phyloP scores from a whole-genome alignment of 139 green algal species.

The Limnomonas spitsbergensis region DNA sequence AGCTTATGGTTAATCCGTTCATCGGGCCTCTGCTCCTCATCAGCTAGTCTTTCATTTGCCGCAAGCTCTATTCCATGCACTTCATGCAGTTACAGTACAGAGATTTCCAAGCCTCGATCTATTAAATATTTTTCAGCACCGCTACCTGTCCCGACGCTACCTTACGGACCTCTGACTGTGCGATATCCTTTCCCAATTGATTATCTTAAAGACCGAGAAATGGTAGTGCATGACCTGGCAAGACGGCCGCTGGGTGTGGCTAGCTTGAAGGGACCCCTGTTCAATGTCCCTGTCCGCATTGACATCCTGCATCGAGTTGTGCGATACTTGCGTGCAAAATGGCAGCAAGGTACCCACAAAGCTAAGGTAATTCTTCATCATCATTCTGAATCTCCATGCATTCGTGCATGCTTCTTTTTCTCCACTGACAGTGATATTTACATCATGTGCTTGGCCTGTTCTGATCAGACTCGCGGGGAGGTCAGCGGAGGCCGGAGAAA shows the following conservation, averaged over 20 bases:
- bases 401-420: not conserved
- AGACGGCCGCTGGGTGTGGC: not conserved
- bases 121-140: too few species aligned
- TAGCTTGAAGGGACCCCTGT: constrained; percentile 41
- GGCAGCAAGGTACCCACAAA: constrained; percentile 84
- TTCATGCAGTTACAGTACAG: too few species aligned
- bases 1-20: too few species aligned
- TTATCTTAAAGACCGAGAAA: constrained; percentile 1
- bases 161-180: not conserved
- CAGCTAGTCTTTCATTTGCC: too few species aligned
- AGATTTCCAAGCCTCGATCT: too few species aligned
- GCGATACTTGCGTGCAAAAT: constrained; percentile 83
- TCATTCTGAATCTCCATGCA: not conserved
- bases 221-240: not conserved
- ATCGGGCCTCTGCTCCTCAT: too few species aligned
- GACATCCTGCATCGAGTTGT: constrained; percentile 89
- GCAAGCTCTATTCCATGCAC: too few species aligned
- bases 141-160: not conserved
- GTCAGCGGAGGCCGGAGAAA: constrained; percentile 91
- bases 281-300: constrained; percentile 63
- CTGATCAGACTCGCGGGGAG: constrained; percentile 45
- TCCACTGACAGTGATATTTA: too few species aligned
- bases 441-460: too few species aligned
- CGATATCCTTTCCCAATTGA: not conserved
- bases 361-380: constrained; percentile 49